Percentiles rank a stretch among this genome's conserved stretches.
These are phyloP conservation scores for Rusavskia elegans DNA, from an alignment of 495 filamentous ascomycete species.

Conservation along the genomic window DNA sequence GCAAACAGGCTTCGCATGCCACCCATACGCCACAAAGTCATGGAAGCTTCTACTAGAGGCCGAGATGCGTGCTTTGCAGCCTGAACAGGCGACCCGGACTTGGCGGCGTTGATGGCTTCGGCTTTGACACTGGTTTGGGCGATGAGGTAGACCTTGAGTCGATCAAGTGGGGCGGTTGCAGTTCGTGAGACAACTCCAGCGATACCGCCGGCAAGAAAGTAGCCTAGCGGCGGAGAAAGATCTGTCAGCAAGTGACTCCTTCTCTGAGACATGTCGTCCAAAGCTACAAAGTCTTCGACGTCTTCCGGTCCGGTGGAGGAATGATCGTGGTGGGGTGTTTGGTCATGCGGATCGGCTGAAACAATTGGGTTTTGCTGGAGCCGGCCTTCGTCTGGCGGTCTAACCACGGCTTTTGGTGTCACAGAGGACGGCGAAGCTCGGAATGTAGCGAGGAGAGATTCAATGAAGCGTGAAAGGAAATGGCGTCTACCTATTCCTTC, in stretches of 20 bases:
- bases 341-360: background rate
- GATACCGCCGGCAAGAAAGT: slow-evolving; percentile 88
- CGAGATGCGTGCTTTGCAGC: slow-evolving; percentile 50
- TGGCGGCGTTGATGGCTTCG: slow-evolving; percentile 47
- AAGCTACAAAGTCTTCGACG: slow-evolving; percentile 10
- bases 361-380: background rate
- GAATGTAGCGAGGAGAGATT: slow-evolving; percentile 29
- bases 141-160: slow-evolving; percentile 93
- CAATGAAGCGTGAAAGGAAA: slow-evolving; percentile 60
- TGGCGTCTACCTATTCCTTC: slow-evolving; percentile 83
- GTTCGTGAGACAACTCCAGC: slow-evolving; percentile 87
- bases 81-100: slow-evolving; percentile 49
- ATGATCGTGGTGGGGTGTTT: background rate
- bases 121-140: slow-evolving; percentile 58
- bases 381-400: slow-evolving; percentile 2
- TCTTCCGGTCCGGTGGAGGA: background rate
- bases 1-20: slow-evolving; percentile 91
- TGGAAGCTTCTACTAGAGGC: slow-evolving; percentile 54
- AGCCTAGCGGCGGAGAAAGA: slow-evolving; percentile 64
- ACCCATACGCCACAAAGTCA: slow-evolving; percentile 67
- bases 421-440: background rate
- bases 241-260: slow-evolving; percentile 37
- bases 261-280: slow-evolving; percentile 27
- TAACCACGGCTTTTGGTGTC: background rate
- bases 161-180: slow-evolving; percentile 87